Base-by-base conservation (phyloP, 352 stramenopile genomes). In the Pythium phragmitis region DNA sequence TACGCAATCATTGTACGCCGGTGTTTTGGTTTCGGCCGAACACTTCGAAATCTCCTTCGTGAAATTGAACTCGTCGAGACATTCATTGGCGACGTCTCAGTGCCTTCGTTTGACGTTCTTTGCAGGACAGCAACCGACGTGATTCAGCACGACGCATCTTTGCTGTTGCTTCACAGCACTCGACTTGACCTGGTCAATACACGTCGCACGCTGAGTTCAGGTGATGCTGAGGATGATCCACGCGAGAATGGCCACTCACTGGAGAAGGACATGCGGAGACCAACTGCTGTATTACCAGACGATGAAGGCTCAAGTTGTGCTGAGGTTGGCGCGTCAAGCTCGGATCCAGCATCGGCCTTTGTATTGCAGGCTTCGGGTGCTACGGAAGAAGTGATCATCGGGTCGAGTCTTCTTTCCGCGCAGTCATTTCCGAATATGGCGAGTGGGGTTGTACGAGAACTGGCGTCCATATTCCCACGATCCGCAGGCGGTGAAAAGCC, bases 331-430 rank as follows among this genome's bases (percentile, higher is more conserved):
- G 39, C 33, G 11, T 9, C 33, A 17, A 26, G 8, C 3, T 17
- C 12, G 21, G 28, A 26, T 12, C 28, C 33, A 11, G 14, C 48
- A 7, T 51, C 37, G 13, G 62, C 48, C 9, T 63, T 61, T 23
- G 7, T 60, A 1, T 19, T 69, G 46, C 49, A 48, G 7, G 7
- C 42, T 7, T n/a, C n/a, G 4, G 50, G 63, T 9, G 3, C 33
- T 1, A 57, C 47, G 1, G 63, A 70, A 30, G 63, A 70, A 57
- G 5, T 65, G 6, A 30, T 54, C 11, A 45, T 70, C 11, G 57
- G 62, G 19, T 39, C 28, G 3, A 45, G 8, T 2, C 23, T 50
- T 5, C 9, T 28, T 45, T 28, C 4, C 0, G 0, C 30, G 19
- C 6, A 9, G 8, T 43, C 33, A 16, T 64, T 69, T 17, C 13